Evolutionary conservation across 495 filamentous ascomycete species (phyloP), one percentile per base, ranked within the genome.

Genomic region (Trichoderma reesei): DNA sequence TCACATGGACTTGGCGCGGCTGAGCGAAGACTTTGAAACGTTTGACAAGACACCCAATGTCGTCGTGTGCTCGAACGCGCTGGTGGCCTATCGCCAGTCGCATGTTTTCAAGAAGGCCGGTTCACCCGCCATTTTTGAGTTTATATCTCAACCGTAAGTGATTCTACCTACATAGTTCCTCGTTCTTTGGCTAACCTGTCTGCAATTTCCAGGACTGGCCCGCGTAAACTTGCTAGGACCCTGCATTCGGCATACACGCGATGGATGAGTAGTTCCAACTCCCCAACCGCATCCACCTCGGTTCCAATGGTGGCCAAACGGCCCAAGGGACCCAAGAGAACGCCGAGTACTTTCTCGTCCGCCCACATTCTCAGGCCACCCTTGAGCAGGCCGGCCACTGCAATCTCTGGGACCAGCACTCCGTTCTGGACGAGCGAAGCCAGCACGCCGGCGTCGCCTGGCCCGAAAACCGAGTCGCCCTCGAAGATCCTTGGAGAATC

Each of bases 61-160:
- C 33, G 62, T 66, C 51, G 66, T 65, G 26, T 71, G 72, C 39
- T 41, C 33, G 5, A 71, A 72, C 59, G 72, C 69, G 36, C 62
- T 75, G 13, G 66, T 70, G 16, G 64, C 74, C 3, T 69, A 66
- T 20, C 67, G 56, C 39, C 56, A 44, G 4, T 71, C 71, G 44
- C 42, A 48, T 56, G 20, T 63, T 33, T 6, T 65, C 65, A 41
- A 70, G 64, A 63, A 44, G 42, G 61, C 44, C 63, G 66, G 62
- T 31, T 64, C 37, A 41, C 68, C 41, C 61, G 67, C 63, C 62
- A 70, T 71, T 18, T 72, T 41, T 60, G 71, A 65, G 20, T 72
- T 65, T 60, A 65, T 72, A 14, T 63, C 67, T 5, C 72, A 75
- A 67, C 76, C 76, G 74, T 74, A 60, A 70, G 63, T 39, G 16